Evolutionary conservation across 176 grass and related monocot species (phyloP).

Genomic region (Bolboschoenus planiculmis): DNA sequence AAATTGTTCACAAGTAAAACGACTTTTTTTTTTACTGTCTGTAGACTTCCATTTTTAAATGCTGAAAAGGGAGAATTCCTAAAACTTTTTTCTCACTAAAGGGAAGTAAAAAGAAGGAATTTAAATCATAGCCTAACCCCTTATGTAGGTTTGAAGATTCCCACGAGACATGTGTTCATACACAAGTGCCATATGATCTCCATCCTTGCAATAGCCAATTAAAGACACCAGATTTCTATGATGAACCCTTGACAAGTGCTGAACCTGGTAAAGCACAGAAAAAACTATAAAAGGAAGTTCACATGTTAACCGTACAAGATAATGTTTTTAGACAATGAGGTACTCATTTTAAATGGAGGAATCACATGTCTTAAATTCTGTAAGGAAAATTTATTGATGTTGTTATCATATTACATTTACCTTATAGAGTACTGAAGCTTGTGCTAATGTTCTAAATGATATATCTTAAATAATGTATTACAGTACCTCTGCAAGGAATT

Average conservation of each 20-base stretch:
- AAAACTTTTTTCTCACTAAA: background rate
- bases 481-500: conserved; percentile 22
- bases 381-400: background rate
- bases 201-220: conserved; percentile 30
- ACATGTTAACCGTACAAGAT: background rate
- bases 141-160: conserved; percentile 25
- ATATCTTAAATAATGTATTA: background rate
- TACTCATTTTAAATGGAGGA: background rate
- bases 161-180: conserved; percentile 31
- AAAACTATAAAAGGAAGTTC: background rate
- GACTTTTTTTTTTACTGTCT: too few species aligned
- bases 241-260: conserved; percentile 21
- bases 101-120: too few species aligned
- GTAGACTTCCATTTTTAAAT: too few species aligned
- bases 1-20: too few species aligned
- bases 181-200: conserved; percentile 26
- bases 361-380: too few species aligned
- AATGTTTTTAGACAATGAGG: background rate
- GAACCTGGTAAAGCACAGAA: background rate
- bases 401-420: background rate
- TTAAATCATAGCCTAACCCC: background rate
- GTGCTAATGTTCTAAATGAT: background rate
- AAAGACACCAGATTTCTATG: conserved; percentile 36
- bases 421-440: background rate
- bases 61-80: background rate